These are phyloP conservation scores for Gossypium raimondii DNA, from an alignment of 345 rosid genomes.

Conservation along the genomic window DNA sequence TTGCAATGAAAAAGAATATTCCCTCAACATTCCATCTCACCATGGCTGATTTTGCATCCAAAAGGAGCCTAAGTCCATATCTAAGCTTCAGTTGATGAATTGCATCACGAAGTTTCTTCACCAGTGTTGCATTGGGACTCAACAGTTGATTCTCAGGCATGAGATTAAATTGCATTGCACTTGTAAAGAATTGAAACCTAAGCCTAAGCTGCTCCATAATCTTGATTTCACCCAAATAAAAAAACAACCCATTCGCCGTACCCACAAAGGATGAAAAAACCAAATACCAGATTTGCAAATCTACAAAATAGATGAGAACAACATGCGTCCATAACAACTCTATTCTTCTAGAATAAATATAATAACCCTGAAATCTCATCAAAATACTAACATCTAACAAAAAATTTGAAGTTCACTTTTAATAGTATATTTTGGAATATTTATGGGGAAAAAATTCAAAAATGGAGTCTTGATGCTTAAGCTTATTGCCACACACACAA, in stretches of 20 bases:
- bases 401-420: not conserved
- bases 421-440: not conserved
- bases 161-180: constrained; percentile 89
- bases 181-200: constrained; percentile 85
- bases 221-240: constrained; percentile 87
- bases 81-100: constrained; percentile 66
- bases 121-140: constrained; percentile 49
- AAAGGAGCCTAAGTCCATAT: constrained; percentile 44
- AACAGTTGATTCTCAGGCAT: constrained; percentile 57
- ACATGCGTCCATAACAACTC: constrained; percentile 67
- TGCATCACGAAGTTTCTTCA: constrained; percentile 74
- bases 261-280: constrained; percentile 69
- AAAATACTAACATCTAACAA: not conserved
- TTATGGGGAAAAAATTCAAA: not conserved
- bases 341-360: not conserved
- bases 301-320: constrained; percentile 68
- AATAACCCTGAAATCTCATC: not conserved
- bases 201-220: constrained; percentile 77
- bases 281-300: constrained; percentile 86
- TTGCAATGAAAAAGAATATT: no score
- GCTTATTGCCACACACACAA: no score
- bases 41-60: no score
- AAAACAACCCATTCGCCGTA: constrained; percentile 56
- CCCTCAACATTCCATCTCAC: no score
- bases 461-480: not conserved